Evolutionary conservation across 2,329 filamentous ascomycete species (phyloP), one percentile per base, ranked within the genome.

Genomic region (Fusarium sp.): DNA sequence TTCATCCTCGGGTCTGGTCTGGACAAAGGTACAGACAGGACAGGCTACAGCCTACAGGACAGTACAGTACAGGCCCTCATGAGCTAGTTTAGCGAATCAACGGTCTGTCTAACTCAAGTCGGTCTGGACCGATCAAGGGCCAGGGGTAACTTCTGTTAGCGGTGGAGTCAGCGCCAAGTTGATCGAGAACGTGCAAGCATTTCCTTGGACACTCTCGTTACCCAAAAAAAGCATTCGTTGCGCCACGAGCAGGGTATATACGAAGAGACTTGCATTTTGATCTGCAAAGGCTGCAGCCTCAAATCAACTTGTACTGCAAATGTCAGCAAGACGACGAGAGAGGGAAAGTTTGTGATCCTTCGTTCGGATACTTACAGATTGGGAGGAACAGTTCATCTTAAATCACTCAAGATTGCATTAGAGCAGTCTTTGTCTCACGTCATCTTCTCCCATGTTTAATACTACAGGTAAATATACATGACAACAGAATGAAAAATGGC

Each of bases 191-290:
- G 63, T 66, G 63, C 63, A 61, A 54, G 25, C 32, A 38, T 56
- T 38, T 66, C 40, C 56, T 66, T 66, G 63, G 63, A 12, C 32
- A 55, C 54, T 50, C 25, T 56, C 11, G 63, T 67, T 62, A 66
- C 63, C 56, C 49, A 66, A 62, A 67, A 67, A 46, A 62, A 66
- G 63, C 25, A 54, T 50, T 44, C 25, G 16, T 54, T 55, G 30
- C 63, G 63, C 63, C 63, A 66, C 63, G 8, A 56, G n/a, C 63
- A 67, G 49, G 63, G 63, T 62, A 43, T 46, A 66, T 66, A 66
- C 63, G 63, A 66, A 66, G 44, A 20, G 30, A 51, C 63, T 67
- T 66, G 63, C 63, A 62, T 66, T 38, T 32, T 34, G 63, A 67
- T 66, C 49, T 67, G 55, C 62, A 47, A 14, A 24, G 29, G 45